phyloP scores from a whole-genome alignment of 2,329 filamentous ascomycete genomes.

The Nigrospora oryzae region DNA sequence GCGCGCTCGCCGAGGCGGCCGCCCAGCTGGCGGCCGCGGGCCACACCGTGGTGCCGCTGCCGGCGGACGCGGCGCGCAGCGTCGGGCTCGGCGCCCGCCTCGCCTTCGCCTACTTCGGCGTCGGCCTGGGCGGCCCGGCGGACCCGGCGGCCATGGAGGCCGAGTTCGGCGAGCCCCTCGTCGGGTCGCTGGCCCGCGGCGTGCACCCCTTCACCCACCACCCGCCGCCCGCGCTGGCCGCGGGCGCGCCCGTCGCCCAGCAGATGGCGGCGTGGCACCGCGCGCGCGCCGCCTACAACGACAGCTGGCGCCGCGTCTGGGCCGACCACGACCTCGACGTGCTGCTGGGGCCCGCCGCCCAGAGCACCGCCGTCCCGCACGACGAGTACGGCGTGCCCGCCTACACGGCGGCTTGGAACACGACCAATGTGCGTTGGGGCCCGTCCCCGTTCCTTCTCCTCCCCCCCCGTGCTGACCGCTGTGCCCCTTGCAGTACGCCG shows the following conservation, averaged over 20 bases:
- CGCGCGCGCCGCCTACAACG: conserved; percentile 21
- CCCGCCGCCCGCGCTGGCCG: conserved; percentile 20
- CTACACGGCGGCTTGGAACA: conserved; percentile 41
- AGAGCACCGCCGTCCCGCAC: conserved; percentile 40
- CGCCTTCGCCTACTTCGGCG: conserved; percentile 28
- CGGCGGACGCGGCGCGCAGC: conserved; percentile 17
- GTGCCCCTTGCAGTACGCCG: conserved; percentile 30
- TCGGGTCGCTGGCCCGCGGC: conserved; percentile 25
- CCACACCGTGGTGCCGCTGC: conserved; percentile 31
- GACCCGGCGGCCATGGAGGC: conserved; percentile 23
- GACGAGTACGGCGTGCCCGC: conserved; percentile 37
- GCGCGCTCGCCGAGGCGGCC: conserved; percentile 31
- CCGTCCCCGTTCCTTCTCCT: too few relatives aligned
- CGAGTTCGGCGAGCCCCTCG: conserved; percentile 29
- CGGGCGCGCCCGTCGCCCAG: conserved; percentile 22
- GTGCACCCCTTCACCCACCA: conserved; percentile 12
- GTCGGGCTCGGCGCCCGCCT: conserved; percentile 19
- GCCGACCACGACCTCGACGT: conserved; percentile 36
- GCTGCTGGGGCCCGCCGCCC: conserved; percentile 37
- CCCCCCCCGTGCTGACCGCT: accelerated
- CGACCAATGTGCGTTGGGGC: conserved; percentile 35
- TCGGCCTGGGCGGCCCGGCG: neutral
- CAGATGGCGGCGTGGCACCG: conserved; percentile 30
- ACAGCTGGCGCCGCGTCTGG: conserved; percentile 32
- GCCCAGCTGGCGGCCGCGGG: conserved; percentile 29